Conservation (phyloP, 140 eudicot species). For the Stevia rebaudiana region DNA sequence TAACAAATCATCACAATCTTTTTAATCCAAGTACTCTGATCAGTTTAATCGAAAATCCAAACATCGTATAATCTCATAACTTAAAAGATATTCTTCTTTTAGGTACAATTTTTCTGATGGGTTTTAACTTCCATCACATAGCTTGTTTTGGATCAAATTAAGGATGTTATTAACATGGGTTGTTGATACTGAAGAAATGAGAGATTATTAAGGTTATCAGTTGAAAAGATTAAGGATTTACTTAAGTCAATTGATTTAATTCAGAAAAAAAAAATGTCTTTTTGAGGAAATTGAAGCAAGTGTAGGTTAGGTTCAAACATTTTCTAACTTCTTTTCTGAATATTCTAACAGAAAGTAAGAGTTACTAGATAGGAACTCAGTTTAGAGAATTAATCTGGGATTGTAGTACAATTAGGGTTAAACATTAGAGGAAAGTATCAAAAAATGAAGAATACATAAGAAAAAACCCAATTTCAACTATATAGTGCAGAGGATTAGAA, state of each 20-base stretch:
- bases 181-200: background rate
- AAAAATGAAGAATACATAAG: background rate
- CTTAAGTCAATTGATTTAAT: background rate
- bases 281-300: background rate
- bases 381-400: background rate
- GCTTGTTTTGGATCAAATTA: background rate
- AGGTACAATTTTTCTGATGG: background rate
- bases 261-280: background rate
- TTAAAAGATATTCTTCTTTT: no score
- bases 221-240: background rate
- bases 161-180: background rate
- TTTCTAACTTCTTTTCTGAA: background rate
- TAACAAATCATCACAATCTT: background rate
- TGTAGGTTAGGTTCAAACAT: slow-evolving; percentile 2
- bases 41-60: background rate
- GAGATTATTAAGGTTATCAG: background rate
- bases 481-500: background rate
- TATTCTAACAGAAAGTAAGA: background rate
- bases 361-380: background rate
- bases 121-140: background rate
- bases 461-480: background rate
- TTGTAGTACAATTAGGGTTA: background rate
- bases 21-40: background rate
- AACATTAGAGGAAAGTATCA: background rate
- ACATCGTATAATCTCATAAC: background rate